Base-by-base conservation (phyloP, 805 yeast species). In the Candida jianshihensis region DNA sequence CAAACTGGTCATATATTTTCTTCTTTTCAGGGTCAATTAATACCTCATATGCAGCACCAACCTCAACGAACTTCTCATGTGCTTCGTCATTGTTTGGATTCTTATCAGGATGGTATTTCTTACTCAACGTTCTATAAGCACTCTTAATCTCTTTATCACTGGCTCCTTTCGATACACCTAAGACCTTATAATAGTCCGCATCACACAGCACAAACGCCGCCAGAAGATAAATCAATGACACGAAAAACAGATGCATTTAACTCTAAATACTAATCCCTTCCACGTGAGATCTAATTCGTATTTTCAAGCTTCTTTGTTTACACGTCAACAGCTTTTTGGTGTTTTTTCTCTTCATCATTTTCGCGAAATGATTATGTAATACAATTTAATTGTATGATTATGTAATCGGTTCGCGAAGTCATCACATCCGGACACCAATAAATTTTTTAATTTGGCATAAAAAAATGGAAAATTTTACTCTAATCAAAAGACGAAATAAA, bases 81-180 rank as follows among this genome's bases (percentile, higher is more conserved):
- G 97, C 95, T 20, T 73, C 81, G 8, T 85, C 87, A 48, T 81
- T 75, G 6, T 81, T 82, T 5, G 82, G 80, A 56, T 90, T 92
- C 63, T 90, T 90, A 60, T 90, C 98, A 2, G 98, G 98, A 54
- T 90, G 98, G 60, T 74, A 87, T 54, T 84, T 84, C 57, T 86
- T 81, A 46, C 89, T 79, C 44, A 90, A 62, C 38, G 75, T 72
- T 46, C 95, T 67, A 57, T 89, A 89, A 0, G 96, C 96, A 35
- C 78, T 73, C 55, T 85, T 87, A 61, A 89, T 85, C 38, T 87
- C 88, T 47, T 73, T 78, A 18, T 86, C 96, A 35, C 70, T 69
- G 0, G 96, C 95, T 46, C 70, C 65, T 42, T 68, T 73, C 10
- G 68, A 51, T 5, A 92, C 70, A 0, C 94, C 97, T 10, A 90